phyloP scores from a whole-genome alignment of 441 rosid species.

The Cnidoscolus chayamansa region DNA sequence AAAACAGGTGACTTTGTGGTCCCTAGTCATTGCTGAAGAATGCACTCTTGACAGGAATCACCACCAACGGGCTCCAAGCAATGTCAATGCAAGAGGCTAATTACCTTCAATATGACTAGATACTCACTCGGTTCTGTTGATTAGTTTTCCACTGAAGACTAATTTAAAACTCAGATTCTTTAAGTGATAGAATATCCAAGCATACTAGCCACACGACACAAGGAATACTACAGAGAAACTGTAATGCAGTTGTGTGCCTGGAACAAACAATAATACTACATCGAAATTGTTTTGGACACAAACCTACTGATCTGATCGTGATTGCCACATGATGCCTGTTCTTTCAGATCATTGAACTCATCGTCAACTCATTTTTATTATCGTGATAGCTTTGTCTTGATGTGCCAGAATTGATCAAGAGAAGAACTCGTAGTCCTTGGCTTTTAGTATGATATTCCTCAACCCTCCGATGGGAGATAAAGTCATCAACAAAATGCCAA shows the following conservation, averaged over 20 bases:
- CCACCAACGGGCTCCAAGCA: no score
- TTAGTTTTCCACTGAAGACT: no score
- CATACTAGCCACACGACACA: background rate
- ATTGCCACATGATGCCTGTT: background rate
- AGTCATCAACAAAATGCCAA: constrained; percentile 50
- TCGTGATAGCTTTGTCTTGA: no score
- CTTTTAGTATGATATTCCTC: constrained; percentile 48
- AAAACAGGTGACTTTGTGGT: no score
- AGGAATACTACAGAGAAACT: constrained; percentile 1
- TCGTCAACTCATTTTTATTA: background rate
- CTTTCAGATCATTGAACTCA: background rate
- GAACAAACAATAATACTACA: background rate
- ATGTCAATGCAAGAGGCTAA: no score
- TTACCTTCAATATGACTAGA: no score
- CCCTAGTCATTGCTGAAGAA: no score
- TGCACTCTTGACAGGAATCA: no score
- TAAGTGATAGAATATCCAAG: background rate
- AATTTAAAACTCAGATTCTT: no score
- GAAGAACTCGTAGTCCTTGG: constrained; percentile 56
- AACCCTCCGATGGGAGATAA: constrained; percentile 70
- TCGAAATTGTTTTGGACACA: no score
- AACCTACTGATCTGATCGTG: background rate
- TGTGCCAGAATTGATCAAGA: constrained; percentile 27
- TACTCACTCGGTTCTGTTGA: no score
- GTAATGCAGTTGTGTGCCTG: background rate